Evolutionary conservation across 2,329 filamentous ascomycete genomes (phyloP).

Genomic region (Stenocarpella maydis): DNA sequence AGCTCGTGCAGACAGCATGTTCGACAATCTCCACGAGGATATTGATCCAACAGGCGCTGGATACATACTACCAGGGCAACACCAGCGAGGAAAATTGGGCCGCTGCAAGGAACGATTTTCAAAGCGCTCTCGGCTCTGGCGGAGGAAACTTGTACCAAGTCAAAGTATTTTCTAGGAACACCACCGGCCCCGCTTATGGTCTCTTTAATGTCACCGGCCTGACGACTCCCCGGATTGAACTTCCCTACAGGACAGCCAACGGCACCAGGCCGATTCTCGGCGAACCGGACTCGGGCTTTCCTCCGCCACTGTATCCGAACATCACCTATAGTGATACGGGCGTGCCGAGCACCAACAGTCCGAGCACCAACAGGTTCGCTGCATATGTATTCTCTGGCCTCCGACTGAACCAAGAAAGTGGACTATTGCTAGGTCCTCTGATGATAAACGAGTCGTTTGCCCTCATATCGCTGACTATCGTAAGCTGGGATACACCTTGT

Average conservation of each 20-base stretch:
- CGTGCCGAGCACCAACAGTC: conserved; percentile 50
- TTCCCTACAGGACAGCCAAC: conserved; percentile 69
- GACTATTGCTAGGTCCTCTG: conserved; percentile 80
- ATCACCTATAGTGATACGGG: conserved; percentile 68
- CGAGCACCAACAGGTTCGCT: conserved; percentile 51
- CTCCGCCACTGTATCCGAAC: conserved; percentile 78
- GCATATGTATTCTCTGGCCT: conserved; percentile 61
- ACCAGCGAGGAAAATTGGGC: conserved; percentile 66
- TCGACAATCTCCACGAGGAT: conserved; percentile 74
- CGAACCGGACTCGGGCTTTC: conserved; percentile 71
- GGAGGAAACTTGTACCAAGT: conserved; percentile 70
- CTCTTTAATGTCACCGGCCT: conserved; percentile 71
- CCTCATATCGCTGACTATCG: conserved; percentile 79
- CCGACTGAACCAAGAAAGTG: conserved; percentile 58
- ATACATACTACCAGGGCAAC: conserved; percentile 64
- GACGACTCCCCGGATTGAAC: conserved; percentile 56
- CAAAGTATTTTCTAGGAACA: conserved; percentile 75
- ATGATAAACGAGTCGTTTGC: conserved; percentile 77
- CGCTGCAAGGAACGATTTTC: conserved; percentile 68
- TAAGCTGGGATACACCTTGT: conserved; percentile 2
- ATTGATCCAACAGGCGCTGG: conserved; percentile 63
- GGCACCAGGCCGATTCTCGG: conserved; percentile 69
- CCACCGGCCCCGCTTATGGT: conserved; percentile 61
- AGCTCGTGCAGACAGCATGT: conserved; percentile 79
- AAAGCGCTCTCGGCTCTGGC: conserved; percentile 72